Evolutionary conservation across 371 early-diverging fungal species (phyloP).

Genomic region (Phascolomyces articulosus): DNA sequence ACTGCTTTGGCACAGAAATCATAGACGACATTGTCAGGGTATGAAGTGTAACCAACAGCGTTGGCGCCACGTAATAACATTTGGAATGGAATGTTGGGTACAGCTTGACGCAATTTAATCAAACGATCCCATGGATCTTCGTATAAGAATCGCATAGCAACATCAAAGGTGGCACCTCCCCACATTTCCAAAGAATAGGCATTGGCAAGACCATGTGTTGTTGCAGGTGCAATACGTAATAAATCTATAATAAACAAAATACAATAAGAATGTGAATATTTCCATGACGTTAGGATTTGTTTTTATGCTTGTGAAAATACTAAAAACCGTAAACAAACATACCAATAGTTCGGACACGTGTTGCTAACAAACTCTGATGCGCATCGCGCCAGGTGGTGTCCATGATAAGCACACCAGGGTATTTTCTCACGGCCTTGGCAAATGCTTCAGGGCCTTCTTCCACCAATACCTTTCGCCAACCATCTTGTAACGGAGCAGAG

Average conservation of each 20-base stretch:
- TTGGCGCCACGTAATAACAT: slow-evolving; percentile 98
- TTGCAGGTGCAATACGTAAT: slow-evolving; percentile 81
- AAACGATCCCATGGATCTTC: slow-evolving; percentile 97
- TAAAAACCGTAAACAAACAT: slow-evolving; percentile 2
- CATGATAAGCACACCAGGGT: slow-evolving; percentile 87
- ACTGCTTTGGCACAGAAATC: slow-evolving; percentile 94
- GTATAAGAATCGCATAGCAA: slow-evolving; percentile 91
- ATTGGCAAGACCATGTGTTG: slow-evolving; percentile 84
- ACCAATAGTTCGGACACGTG: slow-evolving; percentile 91
- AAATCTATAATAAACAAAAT: slow-evolving; percentile 41
- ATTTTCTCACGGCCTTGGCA: slow-evolving; percentile 86
- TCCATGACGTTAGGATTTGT: slow-evolving; percentile 56
- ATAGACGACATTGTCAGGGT: slow-evolving; percentile 95
- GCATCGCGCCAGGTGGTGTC: slow-evolving; percentile 97
- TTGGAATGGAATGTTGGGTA: slow-evolving; percentile 97
- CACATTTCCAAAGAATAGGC: slow-evolving; percentile 93
- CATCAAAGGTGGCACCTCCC: slow-evolving; percentile 97
- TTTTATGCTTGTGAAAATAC: slow-evolving; percentile 21
- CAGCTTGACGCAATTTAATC: slow-evolving; percentile 73
- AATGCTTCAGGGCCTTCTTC: slow-evolving; percentile 88
- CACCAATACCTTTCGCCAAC: slow-evolving; percentile 89
- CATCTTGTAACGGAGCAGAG: slow-evolving; percentile 62
- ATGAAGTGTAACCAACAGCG: slow-evolving; percentile 96
- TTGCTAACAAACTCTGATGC: slow-evolving; percentile 92
- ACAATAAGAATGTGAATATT: slow-evolving; percentile 4